These are phyloP conservation scores for Kwoniella sp. DNA, from an alignment of 768 basidiomycete genomes.

Conservation along the genomic window DNA sequence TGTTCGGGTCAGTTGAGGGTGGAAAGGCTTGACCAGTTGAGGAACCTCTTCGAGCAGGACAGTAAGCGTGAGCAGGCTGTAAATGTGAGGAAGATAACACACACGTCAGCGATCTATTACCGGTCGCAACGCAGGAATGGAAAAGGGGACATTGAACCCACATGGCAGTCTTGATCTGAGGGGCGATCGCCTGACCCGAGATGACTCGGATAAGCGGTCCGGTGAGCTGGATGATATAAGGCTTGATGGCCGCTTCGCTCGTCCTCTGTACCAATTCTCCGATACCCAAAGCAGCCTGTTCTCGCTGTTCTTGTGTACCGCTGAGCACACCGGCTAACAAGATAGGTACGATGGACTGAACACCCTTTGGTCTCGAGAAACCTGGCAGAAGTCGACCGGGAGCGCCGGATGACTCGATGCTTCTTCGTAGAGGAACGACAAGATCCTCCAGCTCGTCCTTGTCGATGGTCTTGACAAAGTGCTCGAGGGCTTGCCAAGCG, in stretches of 20 bases:
- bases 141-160: conserved; percentile 32
- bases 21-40: conserved; percentile 91
- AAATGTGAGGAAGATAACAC: background rate
- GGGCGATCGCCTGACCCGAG: conserved; percentile 74
- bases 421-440: conserved; percentile 83
- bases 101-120: conserved; percentile 3
- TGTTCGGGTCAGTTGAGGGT: conserved; percentile 93
- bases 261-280: conserved; percentile 93
- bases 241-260: conserved; percentile 81
- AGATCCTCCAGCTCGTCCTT: conserved; percentile 92
- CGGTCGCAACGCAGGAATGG: no score
- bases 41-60: conserved; percentile 85
- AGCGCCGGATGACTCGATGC: conserved; percentile 80
- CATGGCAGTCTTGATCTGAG: conserved; percentile 90
- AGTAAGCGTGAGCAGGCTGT: conserved; percentile 71
- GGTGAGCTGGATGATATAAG: conserved; percentile 92
- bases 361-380: conserved; percentile 75
- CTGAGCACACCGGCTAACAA: conserved; percentile 90
- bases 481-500: conserved; percentile 80
- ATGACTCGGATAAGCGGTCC: conserved; percentile 94
- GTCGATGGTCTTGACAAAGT: conserved; percentile 82
- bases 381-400: conserved; percentile 80
- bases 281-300: conserved; percentile 93
- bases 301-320: conserved; percentile 84
- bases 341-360: conserved; percentile 79